These are phyloP conservation scores for Penicillium hesseltinei DNA, from an alignment of 2,329 filamentous ascomycete species.

Conservation along the genomic window DNA sequence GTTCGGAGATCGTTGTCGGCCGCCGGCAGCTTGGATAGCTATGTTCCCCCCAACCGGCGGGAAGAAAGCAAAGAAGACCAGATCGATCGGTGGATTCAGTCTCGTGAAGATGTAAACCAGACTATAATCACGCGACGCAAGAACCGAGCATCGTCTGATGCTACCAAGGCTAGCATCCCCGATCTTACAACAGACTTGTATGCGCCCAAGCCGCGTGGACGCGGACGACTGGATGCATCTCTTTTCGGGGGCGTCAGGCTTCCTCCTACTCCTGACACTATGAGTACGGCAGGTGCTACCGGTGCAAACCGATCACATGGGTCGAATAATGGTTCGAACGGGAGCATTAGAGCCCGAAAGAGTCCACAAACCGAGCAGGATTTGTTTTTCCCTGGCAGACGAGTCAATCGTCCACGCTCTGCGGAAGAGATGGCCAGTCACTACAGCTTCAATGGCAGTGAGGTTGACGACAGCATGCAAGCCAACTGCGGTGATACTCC, in stretches of 20 bases:
- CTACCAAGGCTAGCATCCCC: slow-evolving; percentile 22
- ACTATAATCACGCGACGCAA: slow-evolving; percentile 20
- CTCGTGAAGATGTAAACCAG: slow-evolving; percentile 19
- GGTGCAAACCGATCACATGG: slow-evolving; percentile 23
- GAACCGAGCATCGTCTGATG: slow-evolving; percentile 19
- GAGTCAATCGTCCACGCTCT: slow-evolving; percentile 34
- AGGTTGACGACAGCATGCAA: slow-evolving; percentile 31
- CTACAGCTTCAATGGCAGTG: slow-evolving; percentile 33
- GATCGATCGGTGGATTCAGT: slow-evolving; percentile 36
- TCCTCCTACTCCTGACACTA: slow-evolving; percentile 45
- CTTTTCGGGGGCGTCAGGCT: slow-evolving; percentile 37
- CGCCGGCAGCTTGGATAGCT: slow-evolving; percentile 18
- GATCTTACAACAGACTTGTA: slow-evolving; percentile 27
- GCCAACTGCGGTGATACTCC: slow-evolving; percentile 35
- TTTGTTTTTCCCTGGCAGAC: slow-evolving; percentile 21
- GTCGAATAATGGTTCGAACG: slow-evolving; percentile 34
- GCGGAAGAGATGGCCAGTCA: slow-evolving; percentile 34
- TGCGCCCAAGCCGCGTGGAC: slow-evolving; percentile 25
- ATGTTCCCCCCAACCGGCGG: slow-evolving; percentile 12
- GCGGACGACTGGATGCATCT: slow-evolving; percentile 29
- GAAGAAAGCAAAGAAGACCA: slow-evolving; percentile 24
- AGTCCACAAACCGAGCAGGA: slow-evolving; percentile 20
- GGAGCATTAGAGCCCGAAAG: slow-evolving; percentile 34
- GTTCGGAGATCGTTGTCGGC: slow-evolving; percentile 21
- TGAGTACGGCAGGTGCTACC: slow-evolving; percentile 40